Evolutionary conservation across 1,139 yeast genomes (phyloP).

Genomic region (Taphrina populina): DNA sequence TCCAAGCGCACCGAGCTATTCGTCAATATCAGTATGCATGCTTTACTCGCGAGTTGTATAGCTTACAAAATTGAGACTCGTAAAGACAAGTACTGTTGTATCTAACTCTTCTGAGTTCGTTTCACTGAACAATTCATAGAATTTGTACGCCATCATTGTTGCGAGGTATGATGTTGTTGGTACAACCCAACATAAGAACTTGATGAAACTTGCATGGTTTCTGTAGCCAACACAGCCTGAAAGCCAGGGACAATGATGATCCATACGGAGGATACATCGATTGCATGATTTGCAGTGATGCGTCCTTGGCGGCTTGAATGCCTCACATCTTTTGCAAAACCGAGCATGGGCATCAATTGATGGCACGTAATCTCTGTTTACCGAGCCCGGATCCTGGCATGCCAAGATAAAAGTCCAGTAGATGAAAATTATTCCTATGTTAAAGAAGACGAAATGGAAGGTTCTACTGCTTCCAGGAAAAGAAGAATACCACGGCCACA

Average conservation of each 20-base stretch:
- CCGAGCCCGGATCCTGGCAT: constrained; percentile 25
- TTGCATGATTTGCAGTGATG: constrained; percentile 67
- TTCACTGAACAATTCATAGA: neutral
- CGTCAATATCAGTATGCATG: neutral
- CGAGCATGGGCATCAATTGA: constrained; percentile 12
- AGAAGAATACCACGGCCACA: neutral
- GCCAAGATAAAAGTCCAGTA: constrained; percentile 24
- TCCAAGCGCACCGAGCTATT: constrained; percentile 7
- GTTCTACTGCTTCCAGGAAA: neutral
- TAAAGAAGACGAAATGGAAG: constrained; percentile 12
- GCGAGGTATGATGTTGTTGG: constrained; percentile 46
- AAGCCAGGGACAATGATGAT: constrained; percentile 89
- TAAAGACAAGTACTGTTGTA: neutral
- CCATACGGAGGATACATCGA: constrained; percentile 71
- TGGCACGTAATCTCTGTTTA: constrained; percentile 5
- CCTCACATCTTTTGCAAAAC: constrained; percentile 54
- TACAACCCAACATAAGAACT: constrained; percentile 56
- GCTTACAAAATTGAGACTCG: neutral
- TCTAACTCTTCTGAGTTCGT: neutral
- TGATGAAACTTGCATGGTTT: constrained; percentile 77
- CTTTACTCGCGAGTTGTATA: neutral
- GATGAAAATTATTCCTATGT: constrained; percentile 16
- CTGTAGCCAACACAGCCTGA: constrained; percentile 76
- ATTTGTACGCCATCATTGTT: neutral
- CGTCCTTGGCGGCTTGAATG: constrained; percentile 69